Conservation (phyloP, 2,329 filamentous ascomycete species). For the Aspergillus sp. region DNA sequence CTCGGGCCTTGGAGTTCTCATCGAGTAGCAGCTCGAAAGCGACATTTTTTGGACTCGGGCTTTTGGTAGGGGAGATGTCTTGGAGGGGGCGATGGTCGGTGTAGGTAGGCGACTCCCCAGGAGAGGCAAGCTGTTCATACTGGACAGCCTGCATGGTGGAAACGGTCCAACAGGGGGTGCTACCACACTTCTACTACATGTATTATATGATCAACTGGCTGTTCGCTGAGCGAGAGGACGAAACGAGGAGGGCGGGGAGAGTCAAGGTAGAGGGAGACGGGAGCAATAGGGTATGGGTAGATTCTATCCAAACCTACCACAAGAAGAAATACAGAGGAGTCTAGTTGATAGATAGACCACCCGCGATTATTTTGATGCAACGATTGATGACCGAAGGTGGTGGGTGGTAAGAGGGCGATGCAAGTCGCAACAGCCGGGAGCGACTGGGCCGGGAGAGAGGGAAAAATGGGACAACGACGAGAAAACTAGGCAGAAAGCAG, state of each 20-base stretch:
- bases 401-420: conserved; percentile 30
- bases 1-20: conserved; percentile 57
- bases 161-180: conserved; percentile 23
- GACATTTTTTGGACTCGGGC: conserved; percentile 57
- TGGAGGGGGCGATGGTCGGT: conserved; percentile 30
- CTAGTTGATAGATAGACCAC: conserved; percentile 32
- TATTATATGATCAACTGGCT: conserved; percentile 35
- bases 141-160: conserved; percentile 36
- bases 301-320: conserved; percentile 41
- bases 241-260: conserved; percentile 26
- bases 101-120: conserved; percentile 32
- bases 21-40: conserved; percentile 64
- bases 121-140: conserved; percentile 35
- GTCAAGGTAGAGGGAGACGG: conserved; percentile 22
- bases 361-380: conserved; percentile 31
- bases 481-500: conserved; percentile 26
- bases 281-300: conserved; percentile 27
- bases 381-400: conserved; percentile 29
- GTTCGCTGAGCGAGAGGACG: conserved; percentile 23
- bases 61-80: conserved; percentile 36
- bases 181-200: conserved; percentile 31
- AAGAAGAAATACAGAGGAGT: conserved; percentile 27
- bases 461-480: conserved; percentile 24
- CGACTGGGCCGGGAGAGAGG: conserved; percentile 24
- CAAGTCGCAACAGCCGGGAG: conserved; percentile 39